These are phyloP conservation scores for Sclerotinia subarctica DNA, from an alignment of 2,329 filamentous ascomycete species.

Conservation along the genomic window DNA sequence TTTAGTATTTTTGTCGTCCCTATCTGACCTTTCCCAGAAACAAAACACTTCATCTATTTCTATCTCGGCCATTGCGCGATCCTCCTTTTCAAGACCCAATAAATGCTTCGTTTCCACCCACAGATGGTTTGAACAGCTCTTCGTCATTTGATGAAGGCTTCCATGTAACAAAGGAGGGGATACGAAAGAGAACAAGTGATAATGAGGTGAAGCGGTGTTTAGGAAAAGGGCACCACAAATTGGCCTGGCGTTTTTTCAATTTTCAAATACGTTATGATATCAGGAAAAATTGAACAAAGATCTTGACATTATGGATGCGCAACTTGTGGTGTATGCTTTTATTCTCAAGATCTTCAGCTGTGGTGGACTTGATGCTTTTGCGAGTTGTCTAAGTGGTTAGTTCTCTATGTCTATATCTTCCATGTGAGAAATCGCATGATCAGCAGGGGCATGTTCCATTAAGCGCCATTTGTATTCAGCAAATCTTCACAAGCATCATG, in stretches of 20 bases:
- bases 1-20: background rate
- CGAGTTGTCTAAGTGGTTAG: background rate
- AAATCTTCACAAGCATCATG: background rate
- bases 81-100: slow-evolving; percentile 98
- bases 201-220: slow-evolving; percentile 14
- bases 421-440: background rate
- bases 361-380: background rate
- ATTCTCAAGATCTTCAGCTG: background rate
- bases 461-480: background rate
- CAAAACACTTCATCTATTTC: slow-evolving; percentile 99
- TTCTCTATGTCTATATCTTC: background rate
- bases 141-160: background rate
- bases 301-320: background rate
- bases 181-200: slow-evolving; percentile 1
- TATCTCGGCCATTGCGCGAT: slow-evolving; percentile 99
- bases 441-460: background rate
- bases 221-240: slow-evolving; percentile 16
- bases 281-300: slow-evolving; percentile 9
- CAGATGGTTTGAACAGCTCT: background rate
- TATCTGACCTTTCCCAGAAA: slow-evolving; percentile 52
- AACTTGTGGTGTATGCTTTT: background rate
- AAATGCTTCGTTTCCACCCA: slow-evolving; percentile 34
- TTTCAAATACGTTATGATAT: slow-evolving; percentile 7
- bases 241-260: slow-evolving; percentile 19
- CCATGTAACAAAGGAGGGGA: slow-evolving; percentile 5